A percentile compares a stretch with the other conserved stretches of the same genome.
phyloP scores from a whole-genome alignment of 495 filamentous ascomycete genomes.

The Astrocystis sublimbata region DNA sequence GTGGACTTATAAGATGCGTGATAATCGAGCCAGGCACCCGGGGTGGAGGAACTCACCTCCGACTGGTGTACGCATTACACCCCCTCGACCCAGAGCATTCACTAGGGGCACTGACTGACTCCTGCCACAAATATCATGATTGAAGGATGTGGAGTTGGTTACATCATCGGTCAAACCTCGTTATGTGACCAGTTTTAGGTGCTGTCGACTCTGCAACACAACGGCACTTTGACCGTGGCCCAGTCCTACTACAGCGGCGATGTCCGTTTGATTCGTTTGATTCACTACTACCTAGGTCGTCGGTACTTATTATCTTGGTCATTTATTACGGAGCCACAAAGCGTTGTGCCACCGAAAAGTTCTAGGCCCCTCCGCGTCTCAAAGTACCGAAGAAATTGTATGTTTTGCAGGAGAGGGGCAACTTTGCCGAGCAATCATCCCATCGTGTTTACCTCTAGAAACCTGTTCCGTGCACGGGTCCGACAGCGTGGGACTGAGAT shows the following conservation, averaged over 20 bases:
- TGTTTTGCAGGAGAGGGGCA: neutral
- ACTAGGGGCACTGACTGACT: no score
- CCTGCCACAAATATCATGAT: no score
- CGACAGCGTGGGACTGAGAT: slow-evolving; percentile 10
- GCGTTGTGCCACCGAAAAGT: neutral
- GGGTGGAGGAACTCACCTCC: no score
- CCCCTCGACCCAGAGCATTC: no score
- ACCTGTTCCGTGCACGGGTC: neutral
- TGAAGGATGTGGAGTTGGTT: neutral
- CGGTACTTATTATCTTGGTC: no score
- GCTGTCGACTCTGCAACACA: neutral
- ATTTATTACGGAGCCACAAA: no score
- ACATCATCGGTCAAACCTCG: neutral
- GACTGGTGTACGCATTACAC: no score
- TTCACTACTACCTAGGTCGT: no score
- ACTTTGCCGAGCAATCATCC: neutral
- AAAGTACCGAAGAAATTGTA: slow-evolving; percentile 2
- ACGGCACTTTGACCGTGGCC: neutral
- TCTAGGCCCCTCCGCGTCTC: neutral
- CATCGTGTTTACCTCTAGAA: neutral
- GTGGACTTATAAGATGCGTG: no score
- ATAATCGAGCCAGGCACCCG: no score
- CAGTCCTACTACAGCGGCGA: no score
- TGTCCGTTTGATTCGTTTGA: no score
- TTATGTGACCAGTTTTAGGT: slow-evolving; percentile 2